These are phyloP conservation scores for Beauveria scarabaeidicola DNA, from an alignment of 2,329 filamentous ascomycete species.

Conservation along the genomic window DNA sequence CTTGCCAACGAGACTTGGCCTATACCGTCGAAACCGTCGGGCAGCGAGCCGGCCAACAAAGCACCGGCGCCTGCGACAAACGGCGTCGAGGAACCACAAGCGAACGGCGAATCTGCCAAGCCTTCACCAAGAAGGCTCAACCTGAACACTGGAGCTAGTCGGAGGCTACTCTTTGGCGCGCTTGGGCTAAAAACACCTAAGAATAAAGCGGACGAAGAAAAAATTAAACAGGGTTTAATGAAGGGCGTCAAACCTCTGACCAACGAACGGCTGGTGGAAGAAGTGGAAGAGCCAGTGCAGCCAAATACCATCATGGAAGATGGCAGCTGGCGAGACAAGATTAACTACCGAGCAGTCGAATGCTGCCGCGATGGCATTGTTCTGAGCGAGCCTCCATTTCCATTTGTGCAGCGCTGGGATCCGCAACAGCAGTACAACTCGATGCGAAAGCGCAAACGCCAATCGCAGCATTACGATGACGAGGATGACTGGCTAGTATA, in stretches of 20 bases:
- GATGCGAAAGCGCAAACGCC: constrained; percentile 42
- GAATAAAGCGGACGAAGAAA: constrained; percentile 58
- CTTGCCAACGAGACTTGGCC: constrained; percentile 11
- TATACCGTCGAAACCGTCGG: not conserved
- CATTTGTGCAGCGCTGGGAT: constrained; percentile 86
- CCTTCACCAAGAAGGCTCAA: constrained; percentile 1
- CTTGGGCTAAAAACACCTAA: constrained; percentile 62
- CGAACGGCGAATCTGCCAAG: not conserved
- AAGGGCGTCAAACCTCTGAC: constrained; percentile 38
- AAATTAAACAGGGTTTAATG: constrained; percentile 51
- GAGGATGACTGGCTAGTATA: constrained; percentile 18
- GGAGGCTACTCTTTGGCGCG: constrained; percentile 62
- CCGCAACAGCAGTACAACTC: constrained; percentile 50
- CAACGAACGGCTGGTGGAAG: constrained; percentile 25
- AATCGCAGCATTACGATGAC: constrained; percentile 26
- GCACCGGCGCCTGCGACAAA: not conserved
- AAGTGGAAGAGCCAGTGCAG: constrained; percentile 13
- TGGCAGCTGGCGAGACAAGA: constrained; percentile 64
- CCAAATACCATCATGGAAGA: constrained; percentile 28
- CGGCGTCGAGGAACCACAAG: constrained; percentile 1
- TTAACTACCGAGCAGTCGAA: constrained; percentile 72
- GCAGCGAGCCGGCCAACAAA: constrained; percentile 7
- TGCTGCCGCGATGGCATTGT: constrained; percentile 63
- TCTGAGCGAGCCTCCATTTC: constrained; percentile 74
- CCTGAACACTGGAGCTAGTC: constrained; percentile 48